phyloP scores from a whole-genome alignment of 1,284 basidiomycete species.

The Singerocomus inundabilis region DNA sequence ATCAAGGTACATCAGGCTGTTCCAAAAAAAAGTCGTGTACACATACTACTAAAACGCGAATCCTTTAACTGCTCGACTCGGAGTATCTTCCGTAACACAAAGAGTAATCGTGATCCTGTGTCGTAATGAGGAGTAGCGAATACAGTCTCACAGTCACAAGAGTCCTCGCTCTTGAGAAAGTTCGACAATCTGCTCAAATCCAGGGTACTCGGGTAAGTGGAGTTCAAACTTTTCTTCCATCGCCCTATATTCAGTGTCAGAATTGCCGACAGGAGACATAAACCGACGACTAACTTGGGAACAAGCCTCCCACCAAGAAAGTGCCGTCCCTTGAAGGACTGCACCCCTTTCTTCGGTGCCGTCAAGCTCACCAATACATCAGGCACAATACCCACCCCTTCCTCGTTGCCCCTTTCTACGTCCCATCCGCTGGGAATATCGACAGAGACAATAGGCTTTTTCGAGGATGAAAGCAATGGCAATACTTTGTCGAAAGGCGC shows the following conservation, averaged over 20 bases:
- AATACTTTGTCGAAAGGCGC: conserved; percentile 84
- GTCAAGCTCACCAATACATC: conserved; percentile 89
- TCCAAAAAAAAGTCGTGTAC: not conserved
- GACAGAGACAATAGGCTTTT: conserved; percentile 82
- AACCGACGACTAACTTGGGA: conserved; percentile 59
- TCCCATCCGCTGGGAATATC: conserved; percentile 98
- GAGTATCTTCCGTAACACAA: not conserved
- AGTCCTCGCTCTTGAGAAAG: conserved; percentile 33
- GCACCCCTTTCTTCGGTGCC: conserved; percentile 89
- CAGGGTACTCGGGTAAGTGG: conserved; percentile 76
- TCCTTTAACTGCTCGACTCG: not conserved
- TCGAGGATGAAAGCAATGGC: conserved; percentile 60
- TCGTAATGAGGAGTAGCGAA: not conserved
- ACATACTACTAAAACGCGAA: not conserved
- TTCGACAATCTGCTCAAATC: conserved; percentile 80
- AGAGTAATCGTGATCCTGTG: too few relatives aligned
- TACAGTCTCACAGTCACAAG: conserved; percentile 5
- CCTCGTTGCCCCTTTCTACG: conserved; percentile 74
- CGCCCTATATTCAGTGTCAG: conserved; percentile 41
- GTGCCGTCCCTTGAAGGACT: conserved; percentile 76
- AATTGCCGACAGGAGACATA: not conserved
- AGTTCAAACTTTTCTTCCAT: conserved; percentile 74
- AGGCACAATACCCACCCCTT: conserved; percentile 61
- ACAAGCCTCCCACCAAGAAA: conserved; percentile 84
- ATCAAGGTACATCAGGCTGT: too few relatives aligned